Conservation (phyloP, 192 early-diverging fungal genomes). For the Dimargaris verticillata region DNA sequence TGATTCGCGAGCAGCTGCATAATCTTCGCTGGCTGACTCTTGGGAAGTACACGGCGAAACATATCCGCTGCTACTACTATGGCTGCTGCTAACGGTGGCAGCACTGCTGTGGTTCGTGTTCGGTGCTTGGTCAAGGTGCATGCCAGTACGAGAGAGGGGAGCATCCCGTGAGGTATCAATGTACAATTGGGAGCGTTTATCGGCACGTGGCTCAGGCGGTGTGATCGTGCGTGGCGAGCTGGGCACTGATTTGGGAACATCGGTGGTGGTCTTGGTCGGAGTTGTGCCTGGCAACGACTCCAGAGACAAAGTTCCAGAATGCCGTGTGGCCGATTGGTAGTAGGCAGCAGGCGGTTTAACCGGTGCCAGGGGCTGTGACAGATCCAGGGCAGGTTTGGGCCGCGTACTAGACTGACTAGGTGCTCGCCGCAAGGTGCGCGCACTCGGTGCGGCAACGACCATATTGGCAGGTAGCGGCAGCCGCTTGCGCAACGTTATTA, state of each 20-base stretch:
- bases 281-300: neutral
- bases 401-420: too few relatives aligned
- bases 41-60: neutral
- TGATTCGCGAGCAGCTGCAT: neutral
- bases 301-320: neutral
- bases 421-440: neutral
- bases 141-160: too few relatives aligned
- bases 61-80: neutral
- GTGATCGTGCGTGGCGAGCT: too few relatives aligned
- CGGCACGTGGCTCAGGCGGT: too few relatives aligned
- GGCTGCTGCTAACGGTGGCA: neutral
- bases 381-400: too few relatives aligned
- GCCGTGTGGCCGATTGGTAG: neutral
- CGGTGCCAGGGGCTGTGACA: neutral
- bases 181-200: too few relatives aligned
- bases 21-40: neutral
- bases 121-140: neutral
- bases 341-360: neutral
- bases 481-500: conserved; percentile 9
- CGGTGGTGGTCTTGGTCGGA: too few relatives aligned
- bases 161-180: too few relatives aligned
- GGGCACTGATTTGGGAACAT: too few relatives aligned
- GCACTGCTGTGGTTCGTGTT: neutral
- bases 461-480: neutral
- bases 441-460: neutral